A percentile compares a stretch with the other conserved stretches of the same genome.
phyloP scores from a whole-genome alignment of 192 early-diverging fungal species.

The Gonapodya prolifera region DNA sequence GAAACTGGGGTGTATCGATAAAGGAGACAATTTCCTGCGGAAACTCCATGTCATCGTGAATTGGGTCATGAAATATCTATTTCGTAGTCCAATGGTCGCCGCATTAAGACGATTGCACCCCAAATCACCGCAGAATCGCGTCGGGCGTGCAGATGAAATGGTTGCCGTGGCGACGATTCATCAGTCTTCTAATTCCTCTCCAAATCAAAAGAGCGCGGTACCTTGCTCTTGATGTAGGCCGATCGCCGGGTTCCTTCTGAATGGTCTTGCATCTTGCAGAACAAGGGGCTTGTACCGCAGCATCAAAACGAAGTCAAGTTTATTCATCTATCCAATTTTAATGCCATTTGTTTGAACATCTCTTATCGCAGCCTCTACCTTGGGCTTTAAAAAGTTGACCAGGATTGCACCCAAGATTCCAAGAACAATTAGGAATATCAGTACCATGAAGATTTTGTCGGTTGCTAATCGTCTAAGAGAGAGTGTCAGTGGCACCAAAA shows the following conservation, averaged over 20 bases:
- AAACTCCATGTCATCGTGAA: neutral
- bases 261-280: neutral
- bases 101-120: too few relatives aligned
- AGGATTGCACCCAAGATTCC: slow-evolving; percentile 36
- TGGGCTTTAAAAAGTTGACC: slow-evolving; percentile 25
- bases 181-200: too few relatives aligned
- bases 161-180: too few relatives aligned
- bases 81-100: too few relatives aligned
- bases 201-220: neutral
- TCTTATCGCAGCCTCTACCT: slow-evolving; percentile 7
- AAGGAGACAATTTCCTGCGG: slow-evolving; percentile 26
- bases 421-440: slow-evolving; percentile 41
- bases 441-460: slow-evolving; percentile 42
- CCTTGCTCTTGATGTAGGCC: neutral
- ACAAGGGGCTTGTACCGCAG: too few relatives aligned
- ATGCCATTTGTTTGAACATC: neutral
- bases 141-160: too few relatives aligned
- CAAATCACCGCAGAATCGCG: too few relatives aligned
- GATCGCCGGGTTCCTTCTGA: neutral
- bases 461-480: slow-evolving; percentile 33
- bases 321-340: neutral
- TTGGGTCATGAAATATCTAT: neutral
- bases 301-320: too few relatives aligned
- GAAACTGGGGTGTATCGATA: slow-evolving; percentile 93
- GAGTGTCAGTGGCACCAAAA: neutral